These are phyloP conservation scores for Alternaria tenuissima DNA, from an alignment of 2,329 filamentous ascomycete genomes.

Conservation along the genomic window DNA sequence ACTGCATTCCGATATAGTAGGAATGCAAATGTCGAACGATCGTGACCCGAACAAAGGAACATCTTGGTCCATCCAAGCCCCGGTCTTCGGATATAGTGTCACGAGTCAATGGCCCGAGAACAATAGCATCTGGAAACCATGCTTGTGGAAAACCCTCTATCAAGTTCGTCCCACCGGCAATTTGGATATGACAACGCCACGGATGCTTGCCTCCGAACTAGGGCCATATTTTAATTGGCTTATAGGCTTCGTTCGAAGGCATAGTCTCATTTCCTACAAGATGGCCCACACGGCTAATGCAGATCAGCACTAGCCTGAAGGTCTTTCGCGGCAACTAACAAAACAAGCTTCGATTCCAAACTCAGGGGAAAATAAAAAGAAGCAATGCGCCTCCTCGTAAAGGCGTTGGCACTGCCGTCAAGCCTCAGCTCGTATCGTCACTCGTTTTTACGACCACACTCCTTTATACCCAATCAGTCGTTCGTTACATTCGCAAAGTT, in stretches of 20 bases:
- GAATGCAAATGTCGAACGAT: too few relatives aligned
- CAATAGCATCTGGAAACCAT: background rate
- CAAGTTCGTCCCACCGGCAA: background rate
- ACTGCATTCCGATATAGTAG: background rate
- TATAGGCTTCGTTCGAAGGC: background rate
- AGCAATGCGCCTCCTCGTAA: conserved; percentile 14
- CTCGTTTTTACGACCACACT: conserved; percentile 11
- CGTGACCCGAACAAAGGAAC: background rate
- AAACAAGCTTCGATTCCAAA: conserved; percentile 17
- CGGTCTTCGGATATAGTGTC: background rate
- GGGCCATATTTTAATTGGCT: background rate
- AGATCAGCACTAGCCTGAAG: conserved; percentile 10
- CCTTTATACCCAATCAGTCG: conserved; percentile 11
- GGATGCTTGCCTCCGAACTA: background rate
- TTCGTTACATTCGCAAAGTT: background rate
- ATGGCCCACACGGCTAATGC: conserved; percentile 9
- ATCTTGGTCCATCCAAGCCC: background rate
- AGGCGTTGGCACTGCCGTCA: conserved; percentile 4
- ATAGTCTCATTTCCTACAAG: conserved; percentile 5
- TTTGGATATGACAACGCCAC: background rate
- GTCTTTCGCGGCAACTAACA: conserved; percentile 10
- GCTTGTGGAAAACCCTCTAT: background rate
- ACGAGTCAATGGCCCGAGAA: background rate
- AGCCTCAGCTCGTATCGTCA: conserved; percentile 5
- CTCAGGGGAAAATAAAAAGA: conserved; percentile 15